Evolutionary conservation across 2,329 filamentous ascomycete genomes (phyloP).

Genomic region (Ophiostoma sp.): DNA sequence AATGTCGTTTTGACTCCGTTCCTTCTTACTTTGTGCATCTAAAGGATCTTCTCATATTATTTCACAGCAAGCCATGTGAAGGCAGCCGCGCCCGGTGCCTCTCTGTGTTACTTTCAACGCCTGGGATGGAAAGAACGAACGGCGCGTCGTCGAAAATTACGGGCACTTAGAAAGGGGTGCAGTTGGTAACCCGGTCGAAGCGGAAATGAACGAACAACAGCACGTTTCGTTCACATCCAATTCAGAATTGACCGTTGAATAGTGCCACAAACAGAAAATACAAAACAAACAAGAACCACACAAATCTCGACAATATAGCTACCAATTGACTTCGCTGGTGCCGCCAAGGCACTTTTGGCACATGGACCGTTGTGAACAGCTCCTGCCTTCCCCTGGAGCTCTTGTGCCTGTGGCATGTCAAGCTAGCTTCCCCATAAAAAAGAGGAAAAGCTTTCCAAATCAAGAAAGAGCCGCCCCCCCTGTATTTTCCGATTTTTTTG

Average conservation of each 20-base stretch:
- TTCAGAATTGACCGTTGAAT: neutral
- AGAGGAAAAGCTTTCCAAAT: conserved; percentile 13
- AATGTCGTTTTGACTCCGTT: neutral
- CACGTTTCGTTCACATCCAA: neutral
- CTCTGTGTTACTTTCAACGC: neutral
- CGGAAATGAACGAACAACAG: neutral
- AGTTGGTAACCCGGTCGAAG: neutral
- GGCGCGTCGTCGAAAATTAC: neutral
- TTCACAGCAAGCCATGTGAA: neutral
- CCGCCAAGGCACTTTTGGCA: neutral
- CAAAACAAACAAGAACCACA: neutral
- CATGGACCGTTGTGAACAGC: neutral
- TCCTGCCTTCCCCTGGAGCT: neutral
- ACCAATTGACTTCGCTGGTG: neutral
- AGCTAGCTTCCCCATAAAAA: conserved; percentile 19
- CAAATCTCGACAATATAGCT: neutral
- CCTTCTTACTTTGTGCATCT: neutral
- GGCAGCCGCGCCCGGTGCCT: neutral
- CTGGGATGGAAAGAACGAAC: neutral
- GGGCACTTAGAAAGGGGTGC: neutral
- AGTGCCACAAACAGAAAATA: neutral
- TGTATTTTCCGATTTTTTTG: neutral
- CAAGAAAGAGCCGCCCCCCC: conserved; percentile 10
- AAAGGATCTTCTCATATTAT: neutral
- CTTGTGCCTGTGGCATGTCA: neutral